Base-by-base conservation (phyloP, 805 yeast genomes). In the Metschnikowia lunata region DNA sequence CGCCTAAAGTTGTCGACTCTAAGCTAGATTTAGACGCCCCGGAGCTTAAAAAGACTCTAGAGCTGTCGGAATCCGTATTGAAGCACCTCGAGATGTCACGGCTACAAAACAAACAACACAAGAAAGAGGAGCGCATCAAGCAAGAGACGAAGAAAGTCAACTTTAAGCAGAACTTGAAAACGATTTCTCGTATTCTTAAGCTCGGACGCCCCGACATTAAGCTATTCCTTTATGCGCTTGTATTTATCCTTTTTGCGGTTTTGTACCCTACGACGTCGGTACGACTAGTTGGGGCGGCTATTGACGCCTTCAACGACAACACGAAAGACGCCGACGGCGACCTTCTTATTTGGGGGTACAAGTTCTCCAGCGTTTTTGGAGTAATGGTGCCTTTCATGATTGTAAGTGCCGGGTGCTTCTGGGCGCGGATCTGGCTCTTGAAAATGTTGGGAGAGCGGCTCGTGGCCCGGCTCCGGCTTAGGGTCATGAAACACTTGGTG, bases 391-490 rank as follows among this genome's bases (percentile, higher is more conserved):
- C 76, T 8, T 71, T 71, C 41, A 67, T 71, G 71, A 56, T 59
- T 38, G 62, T 63, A 5, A 62, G 69, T 57, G 75, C 76, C 9
- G 60, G 61, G 12, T 71, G 76, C 48, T 71, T 70, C 53, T 71
- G 76, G 76, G 74, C 76, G 18, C 58, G 76, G 41, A 69, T 68
- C 45, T 71, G 75, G 75, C 68, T 61, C 29, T 50, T 60, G 42
- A 60, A 60, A 39, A 47, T 71, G 36, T 51, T 71, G 31, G 76
- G 76, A 3, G 76, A 71, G 55, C 52, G 75, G 36, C 57, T 71
- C 35, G 75, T 71, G 14, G 75, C 76, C 12, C 50, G 76, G 32
- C 62, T 71, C 30, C 56, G 76, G 40, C 56, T 66, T 26, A 52
- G 69, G 33, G 69, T 67, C 6, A 70, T 71, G 75, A 69, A 69